Conservation (phyloP, 768 basidiomycete species). For the Podaxis sp. region DNA sequence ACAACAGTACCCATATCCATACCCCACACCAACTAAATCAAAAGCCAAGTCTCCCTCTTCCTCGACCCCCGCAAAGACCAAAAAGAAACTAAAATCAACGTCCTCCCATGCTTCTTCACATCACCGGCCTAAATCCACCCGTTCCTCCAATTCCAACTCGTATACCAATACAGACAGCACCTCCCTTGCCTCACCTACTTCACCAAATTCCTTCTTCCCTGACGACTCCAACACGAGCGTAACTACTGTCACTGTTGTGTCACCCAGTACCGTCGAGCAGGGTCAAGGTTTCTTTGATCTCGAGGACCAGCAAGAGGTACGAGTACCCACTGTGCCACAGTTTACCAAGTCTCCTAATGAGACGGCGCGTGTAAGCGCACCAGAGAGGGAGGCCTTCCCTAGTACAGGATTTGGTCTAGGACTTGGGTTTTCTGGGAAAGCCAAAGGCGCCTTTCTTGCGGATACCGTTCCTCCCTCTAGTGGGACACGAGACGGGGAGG, state of each 20-base stretch:
- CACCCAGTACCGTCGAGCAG: slow-evolving; percentile 29
- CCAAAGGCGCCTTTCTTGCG: not conserved
- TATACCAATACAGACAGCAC: slow-evolving; percentile 40
- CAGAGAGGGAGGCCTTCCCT: not conserved
- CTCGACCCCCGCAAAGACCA: slow-evolving; percentile 3
- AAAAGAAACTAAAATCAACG: slow-evolving; percentile 8
- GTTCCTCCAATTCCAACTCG: slow-evolving; percentile 36
- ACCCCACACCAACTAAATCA: not conserved
- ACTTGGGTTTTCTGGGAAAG: not conserved
- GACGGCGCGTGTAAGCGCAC: not conserved
- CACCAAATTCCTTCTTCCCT: slow-evolving; percentile 28
- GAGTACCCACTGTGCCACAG: slow-evolving; percentile 16
- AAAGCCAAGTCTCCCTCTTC: not conserved
- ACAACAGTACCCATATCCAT: not conserved
- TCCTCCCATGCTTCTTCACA: slow-evolving; percentile 2
- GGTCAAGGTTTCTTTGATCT: slow-evolving; percentile 35
- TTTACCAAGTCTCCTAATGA: not conserved
- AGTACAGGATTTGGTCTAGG: slow-evolving; percentile 12
- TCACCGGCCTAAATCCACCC: slow-evolving; percentile 32
- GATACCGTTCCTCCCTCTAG: not conserved
- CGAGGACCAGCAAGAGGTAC: slow-evolving; percentile 20
- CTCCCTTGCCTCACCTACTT: slow-evolving; percentile 40
- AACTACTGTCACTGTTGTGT: slow-evolving; percentile 20
- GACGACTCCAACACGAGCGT: slow-evolving; percentile 12
- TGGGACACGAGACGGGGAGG: not conserved